These are phyloP conservation scores for Tuber aestivum DNA, from an alignment of 495 filamentous ascomycete species.

Conservation along the genomic window DNA sequence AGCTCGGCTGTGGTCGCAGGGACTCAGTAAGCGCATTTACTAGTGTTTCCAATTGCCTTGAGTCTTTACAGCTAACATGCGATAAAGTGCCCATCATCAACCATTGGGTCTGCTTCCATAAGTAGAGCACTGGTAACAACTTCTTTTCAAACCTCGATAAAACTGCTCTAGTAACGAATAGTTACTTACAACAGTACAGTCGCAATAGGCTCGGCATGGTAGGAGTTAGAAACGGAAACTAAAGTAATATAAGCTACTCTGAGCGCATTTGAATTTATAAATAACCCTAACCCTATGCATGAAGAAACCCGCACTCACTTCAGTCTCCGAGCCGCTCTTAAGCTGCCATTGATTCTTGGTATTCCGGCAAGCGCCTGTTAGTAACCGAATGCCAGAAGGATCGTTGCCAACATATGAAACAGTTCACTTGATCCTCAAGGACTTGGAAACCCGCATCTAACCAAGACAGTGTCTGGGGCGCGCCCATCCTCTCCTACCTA, in stretches of 20 bases:
- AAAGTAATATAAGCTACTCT: not conserved
- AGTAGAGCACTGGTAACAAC: slow-evolving; percentile 40
- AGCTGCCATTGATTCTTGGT: slow-evolving; percentile 49
- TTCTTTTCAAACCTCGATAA: slow-evolving; percentile 14
- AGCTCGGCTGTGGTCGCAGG: too few relatives aligned
- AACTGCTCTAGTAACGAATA: not conserved
- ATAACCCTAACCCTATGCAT: slow-evolving; percentile 3
- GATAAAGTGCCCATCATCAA: slow-evolving; percentile 44
- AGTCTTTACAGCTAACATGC: not conserved
- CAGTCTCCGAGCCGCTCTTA: slow-evolving; percentile 55
- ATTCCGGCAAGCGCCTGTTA: slow-evolving; percentile 46
- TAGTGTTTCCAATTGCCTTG: not conserved
- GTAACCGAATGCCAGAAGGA: not conserved
- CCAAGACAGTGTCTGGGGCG: slow-evolving; percentile 54
- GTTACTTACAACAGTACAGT: not conserved
- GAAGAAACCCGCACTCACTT: slow-evolving; percentile 50
- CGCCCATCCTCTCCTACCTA: slow-evolving; percentile 45
- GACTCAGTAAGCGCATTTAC: slow-evolving; percentile 21
- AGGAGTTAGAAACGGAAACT: slow-evolving; percentile 56
- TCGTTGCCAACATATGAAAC: slow-evolving; percentile 4
- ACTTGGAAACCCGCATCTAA: slow-evolving; percentile 54
- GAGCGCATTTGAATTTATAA: not conserved
- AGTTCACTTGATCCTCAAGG: slow-evolving; percentile 57
- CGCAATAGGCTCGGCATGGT: slow-evolving; percentile 58
- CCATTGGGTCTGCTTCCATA: slow-evolving; percentile 33